A percentile compares a stretch with the other conserved stretches of the same genome.
Evolutionary conservation across 176 grass and related monocot species (phyloP).

Genomic region (Oryza officinalis): DNA sequence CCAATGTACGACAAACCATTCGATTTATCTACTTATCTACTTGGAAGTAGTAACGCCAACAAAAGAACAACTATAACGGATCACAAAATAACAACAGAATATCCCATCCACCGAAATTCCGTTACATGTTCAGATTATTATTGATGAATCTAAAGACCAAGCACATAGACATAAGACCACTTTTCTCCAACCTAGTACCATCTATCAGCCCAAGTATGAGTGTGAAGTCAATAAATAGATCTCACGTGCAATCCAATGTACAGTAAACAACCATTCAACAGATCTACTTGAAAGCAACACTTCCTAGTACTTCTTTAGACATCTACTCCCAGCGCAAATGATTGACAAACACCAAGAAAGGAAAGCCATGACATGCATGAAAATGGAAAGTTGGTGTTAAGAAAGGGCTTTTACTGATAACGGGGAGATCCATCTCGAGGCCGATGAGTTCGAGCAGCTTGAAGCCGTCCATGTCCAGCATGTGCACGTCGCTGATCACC

Average conservation of each 20-base stretch:
- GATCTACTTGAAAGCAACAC: neutral
- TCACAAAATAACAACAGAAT: no score
- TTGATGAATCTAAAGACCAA: no score
- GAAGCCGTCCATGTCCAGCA: slow-evolving; percentile 74
- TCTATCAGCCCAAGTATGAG: neutral
- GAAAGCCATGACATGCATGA: neutral
- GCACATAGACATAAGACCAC: no score
- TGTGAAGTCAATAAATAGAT: neutral
- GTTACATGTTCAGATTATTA: no score
- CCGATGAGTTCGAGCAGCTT: slow-evolving; percentile 56
- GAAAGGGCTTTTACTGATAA: slow-evolving; percentile 58
- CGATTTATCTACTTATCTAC: no score
- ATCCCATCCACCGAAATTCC: no score
- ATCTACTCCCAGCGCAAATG: neutral
- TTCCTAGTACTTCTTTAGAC: neutral
- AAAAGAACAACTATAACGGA: no score
- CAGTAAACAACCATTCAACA: neutral
- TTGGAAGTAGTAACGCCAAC: neutral
- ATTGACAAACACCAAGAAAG: neutral
- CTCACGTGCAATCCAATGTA: neutral
- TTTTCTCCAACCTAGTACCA: neutral
- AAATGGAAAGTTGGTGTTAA: neutral
- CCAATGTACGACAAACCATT: no score
- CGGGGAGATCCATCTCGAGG: slow-evolving; percentile 73
- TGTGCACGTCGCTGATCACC: slow-evolving; percentile 60